phyloP scores from a whole-genome alignment of 768 basidiomycete genomes.

The Auricularia auricula-judae region DNA sequence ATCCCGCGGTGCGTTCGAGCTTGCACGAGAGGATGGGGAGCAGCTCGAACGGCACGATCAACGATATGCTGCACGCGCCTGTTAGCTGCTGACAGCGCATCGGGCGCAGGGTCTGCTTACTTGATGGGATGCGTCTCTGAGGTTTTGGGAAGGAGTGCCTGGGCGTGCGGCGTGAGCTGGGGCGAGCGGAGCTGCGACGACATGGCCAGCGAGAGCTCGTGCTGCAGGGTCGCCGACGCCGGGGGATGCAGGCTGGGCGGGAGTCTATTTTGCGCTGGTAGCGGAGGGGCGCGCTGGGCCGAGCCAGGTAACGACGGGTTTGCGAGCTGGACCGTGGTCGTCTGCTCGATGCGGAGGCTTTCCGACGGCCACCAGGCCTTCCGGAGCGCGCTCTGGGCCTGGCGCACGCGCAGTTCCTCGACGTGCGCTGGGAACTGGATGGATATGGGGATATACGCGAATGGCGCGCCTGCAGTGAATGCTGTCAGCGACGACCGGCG shows the following conservation, averaged over 20 bases:
- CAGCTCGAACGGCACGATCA: slow-evolving; percentile 49
- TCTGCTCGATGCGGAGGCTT: background rate
- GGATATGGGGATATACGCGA: slow-evolving; percentile 51
- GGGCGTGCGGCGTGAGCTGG: slow-evolving; percentile 10
- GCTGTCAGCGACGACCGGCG: background rate
- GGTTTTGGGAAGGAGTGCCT: slow-evolving; percentile 40
- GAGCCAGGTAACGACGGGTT: background rate
- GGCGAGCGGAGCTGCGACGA: slow-evolving; percentile 25
- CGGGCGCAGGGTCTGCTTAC: slow-evolving; percentile 27
- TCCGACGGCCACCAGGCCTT: slow-evolving; percentile 42
- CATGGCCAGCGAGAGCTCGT: slow-evolving; percentile 45
- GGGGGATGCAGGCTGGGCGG: slow-evolving; percentile 6
- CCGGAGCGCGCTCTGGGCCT: slow-evolving; percentile 27
- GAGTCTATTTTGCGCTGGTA: background rate
- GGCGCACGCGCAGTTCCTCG: slow-evolving; percentile 39
- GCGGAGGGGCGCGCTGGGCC: background rate
- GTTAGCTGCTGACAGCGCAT: background rate
- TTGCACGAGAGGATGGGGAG: slow-evolving; percentile 42
- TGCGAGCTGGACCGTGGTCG: background rate
- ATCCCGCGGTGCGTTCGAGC: slow-evolving; percentile 20
- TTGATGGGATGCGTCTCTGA: slow-evolving; percentile 78
- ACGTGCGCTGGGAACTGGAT: slow-evolving; percentile 50
- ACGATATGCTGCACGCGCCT: slow-evolving; percentile 39
- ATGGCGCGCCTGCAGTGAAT: slow-evolving; percentile 37
- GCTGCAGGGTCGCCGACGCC: slow-evolving; percentile 23